phyloP scores from a whole-genome alignment of 1,284 basidiomycete genomes.

The Naganishia sp. region DNA sequence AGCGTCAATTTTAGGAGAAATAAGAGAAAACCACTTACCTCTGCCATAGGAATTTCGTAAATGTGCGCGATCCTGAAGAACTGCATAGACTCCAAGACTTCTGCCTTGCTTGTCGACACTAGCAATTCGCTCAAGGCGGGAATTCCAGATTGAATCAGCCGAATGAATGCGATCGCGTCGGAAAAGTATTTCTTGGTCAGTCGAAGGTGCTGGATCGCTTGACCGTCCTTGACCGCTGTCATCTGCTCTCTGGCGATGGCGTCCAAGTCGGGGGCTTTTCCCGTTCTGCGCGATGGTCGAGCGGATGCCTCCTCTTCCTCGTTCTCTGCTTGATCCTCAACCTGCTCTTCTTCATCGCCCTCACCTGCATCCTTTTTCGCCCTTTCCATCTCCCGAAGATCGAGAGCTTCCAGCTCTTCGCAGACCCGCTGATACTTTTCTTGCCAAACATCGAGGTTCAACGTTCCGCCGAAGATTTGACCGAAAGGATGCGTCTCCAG shows the following conservation, averaged over 20 bases:
- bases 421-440: constrained; percentile 62
- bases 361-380: constrained; percentile 55
- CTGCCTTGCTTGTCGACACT: constrained; percentile 86
- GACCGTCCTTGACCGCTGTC: constrained; percentile 63
- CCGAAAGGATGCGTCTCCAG: constrained; percentile 89
- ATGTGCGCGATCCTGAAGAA: constrained; percentile 85
- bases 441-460: constrained; percentile 75
- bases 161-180: constrained; percentile 85
- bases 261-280: constrained; percentile 59
- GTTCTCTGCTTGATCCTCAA: constrained; percentile 56
- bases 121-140: constrained; percentile 74
- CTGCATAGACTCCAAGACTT: constrained; percentile 92
- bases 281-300: constrained; percentile 8
- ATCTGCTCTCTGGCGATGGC: constrained; percentile 63
- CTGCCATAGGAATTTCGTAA: constrained; percentile 76
- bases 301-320: constrained; percentile 48
- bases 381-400: constrained; percentile 60
- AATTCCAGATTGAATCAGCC: constrained; percentile 75
- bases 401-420: constrained; percentile 62
- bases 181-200: constrained; percentile 83
- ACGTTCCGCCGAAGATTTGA: constrained; percentile 76
- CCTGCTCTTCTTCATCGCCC: constrained; percentile 46
- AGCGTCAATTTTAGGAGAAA: not conserved
- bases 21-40: constrained; percentile 57
- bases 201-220: constrained; percentile 68